A percentile compares a stretch with the other conserved stretches of the same genome.
phyloP scores from a whole-genome alignment of 2,329 filamentous ascomycete species.

The Phyllosticta citribraziliensis region DNA sequence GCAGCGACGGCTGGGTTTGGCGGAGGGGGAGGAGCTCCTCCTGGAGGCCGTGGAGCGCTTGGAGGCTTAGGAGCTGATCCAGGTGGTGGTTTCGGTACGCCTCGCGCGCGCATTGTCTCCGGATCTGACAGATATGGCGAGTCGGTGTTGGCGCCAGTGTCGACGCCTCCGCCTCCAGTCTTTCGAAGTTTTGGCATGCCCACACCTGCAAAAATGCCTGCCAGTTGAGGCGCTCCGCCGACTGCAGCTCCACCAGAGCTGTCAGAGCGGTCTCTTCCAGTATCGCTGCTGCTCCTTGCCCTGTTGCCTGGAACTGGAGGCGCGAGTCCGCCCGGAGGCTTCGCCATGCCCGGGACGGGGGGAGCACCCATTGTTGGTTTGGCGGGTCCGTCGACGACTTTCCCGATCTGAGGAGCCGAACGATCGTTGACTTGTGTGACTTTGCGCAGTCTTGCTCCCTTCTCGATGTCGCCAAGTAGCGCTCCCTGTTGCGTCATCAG shows the following conservation, averaged over 20 bases:
- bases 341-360: conserved; percentile 58
- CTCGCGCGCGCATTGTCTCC: conserved; percentile 47
- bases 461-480: conserved; percentile 76
- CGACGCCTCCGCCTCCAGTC: conserved; percentile 51
- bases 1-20: conserved; percentile 48
- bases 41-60: conserved; percentile 37
- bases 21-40: conserved; percentile 45
- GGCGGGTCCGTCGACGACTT: conserved; percentile 44
- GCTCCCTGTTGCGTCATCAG: conserved; percentile 53
- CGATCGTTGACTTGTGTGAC: conserved; percentile 77
- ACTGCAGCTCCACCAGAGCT: conserved; percentile 17
- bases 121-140: conserved; percentile 74
- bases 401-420: conserved; percentile 64
- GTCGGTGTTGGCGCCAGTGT: conserved; percentile 48
- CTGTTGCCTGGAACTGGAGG: conserved; percentile 61
- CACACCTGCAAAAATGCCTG: conserved; percentile 70
- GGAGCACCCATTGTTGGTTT: conserved; percentile 66
- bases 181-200: conserved; percentile 95
- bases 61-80: conserved; percentile 40
- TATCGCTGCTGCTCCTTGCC: conserved; percentile 66
- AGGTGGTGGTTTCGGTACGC: conserved; percentile 37
- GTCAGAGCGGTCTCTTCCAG: conserved; percentile 7
- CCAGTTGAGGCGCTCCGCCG: conserved; percentile 59
- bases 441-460: conserved; percentile 73
- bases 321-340: conserved; percentile 54